These are phyloP conservation scores for Styphnolobium japonicum DNA, from an alignment of 306 rosid species.

Conservation along the genomic window DNA sequence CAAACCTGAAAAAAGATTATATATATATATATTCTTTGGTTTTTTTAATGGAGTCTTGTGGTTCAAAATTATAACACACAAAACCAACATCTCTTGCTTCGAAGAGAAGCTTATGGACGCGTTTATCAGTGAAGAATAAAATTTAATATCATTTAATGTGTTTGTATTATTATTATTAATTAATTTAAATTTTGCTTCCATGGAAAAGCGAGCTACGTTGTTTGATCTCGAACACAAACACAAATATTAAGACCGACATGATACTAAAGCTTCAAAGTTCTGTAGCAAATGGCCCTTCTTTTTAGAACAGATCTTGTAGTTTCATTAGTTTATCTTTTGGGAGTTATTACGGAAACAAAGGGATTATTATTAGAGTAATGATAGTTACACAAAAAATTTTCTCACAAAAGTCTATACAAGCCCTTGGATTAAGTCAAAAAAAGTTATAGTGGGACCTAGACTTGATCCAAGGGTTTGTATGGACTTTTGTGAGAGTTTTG, in stretches of 20 bases:
- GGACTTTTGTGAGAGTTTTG: no score
- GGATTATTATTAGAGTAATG: no score
- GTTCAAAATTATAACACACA: constrained; percentile 20
- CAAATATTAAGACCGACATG: constrained; percentile 54
- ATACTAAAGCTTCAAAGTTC: constrained; percentile 63
- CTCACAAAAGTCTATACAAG: no score
- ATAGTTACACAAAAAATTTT: no score
- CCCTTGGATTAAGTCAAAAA: no score
- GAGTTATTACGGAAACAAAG: constrained; percentile 29
- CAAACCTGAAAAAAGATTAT: no score
- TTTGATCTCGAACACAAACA: constrained; percentile 41
- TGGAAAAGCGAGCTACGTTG: constrained; percentile 65
- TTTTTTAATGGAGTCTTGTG: neutral
- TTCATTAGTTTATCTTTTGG: constrained; percentile 20
- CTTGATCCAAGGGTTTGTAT: no score
- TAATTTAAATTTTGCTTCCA: constrained; percentile 21
- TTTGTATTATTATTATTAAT: constrained; percentile 3
- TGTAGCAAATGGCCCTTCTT: constrained; percentile 66
- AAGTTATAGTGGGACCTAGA: no score
- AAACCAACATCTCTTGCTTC: constrained; percentile 92
- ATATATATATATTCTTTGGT: no score
- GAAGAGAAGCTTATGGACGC: constrained; percentile 48
- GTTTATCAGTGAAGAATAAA: constrained; percentile 23
- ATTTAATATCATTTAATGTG: constrained; percentile 10
- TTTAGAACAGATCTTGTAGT: constrained; percentile 50